A percentile compares a stretch with the other conserved stretches of the same genome.
Evolutionary conservation across 2,329 filamentous ascomycete genomes (phyloP).

Genomic region (Tothia fuscella): DNA sequence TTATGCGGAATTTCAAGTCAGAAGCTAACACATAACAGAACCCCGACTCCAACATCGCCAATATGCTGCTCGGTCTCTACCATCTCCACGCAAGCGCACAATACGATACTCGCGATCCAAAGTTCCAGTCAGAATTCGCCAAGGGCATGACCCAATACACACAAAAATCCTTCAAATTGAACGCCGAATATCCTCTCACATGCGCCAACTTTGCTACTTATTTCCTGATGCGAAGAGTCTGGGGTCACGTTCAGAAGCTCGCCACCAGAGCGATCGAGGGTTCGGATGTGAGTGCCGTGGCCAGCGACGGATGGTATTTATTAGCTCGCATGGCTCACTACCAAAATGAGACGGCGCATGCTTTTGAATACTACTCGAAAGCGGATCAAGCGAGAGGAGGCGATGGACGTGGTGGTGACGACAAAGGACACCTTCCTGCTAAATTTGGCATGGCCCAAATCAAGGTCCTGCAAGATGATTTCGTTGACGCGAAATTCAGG

Average conservation of each 20-base stretch:
- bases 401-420: constrained; percentile 70
- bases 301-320: constrained; percentile 95
- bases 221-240: constrained; percentile 72
- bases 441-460: constrained; percentile 92
- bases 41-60: constrained; percentile 76
- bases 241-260: constrained; percentile 70
- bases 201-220: constrained; percentile 85
- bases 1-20: constrained; percentile 25
- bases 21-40: constrained; percentile 31
- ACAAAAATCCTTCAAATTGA: constrained; percentile 83
- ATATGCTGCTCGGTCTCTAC: constrained; percentile 80
- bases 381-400: constrained; percentile 85
- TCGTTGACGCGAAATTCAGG: constrained; percentile 83
- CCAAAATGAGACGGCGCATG: constrained; percentile 59
- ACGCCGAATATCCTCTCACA: constrained; percentile 80
- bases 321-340: constrained; percentile 87
- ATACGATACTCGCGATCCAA: constrained; percentile 69
- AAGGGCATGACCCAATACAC: constrained; percentile 92
- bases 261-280: constrained; percentile 89
- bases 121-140: constrained; percentile 77
- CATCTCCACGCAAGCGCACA: constrained; percentile 79
- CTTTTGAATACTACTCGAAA: constrained; percentile 75
- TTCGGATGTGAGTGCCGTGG: constrained; percentile 91
- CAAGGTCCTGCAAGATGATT: constrained; percentile 69
- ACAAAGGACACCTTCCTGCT: constrained; percentile 81